phyloP scores from a whole-genome alignment of 2,329 filamentous ascomycete species.

The Pezizomycotina sp. region DNA sequence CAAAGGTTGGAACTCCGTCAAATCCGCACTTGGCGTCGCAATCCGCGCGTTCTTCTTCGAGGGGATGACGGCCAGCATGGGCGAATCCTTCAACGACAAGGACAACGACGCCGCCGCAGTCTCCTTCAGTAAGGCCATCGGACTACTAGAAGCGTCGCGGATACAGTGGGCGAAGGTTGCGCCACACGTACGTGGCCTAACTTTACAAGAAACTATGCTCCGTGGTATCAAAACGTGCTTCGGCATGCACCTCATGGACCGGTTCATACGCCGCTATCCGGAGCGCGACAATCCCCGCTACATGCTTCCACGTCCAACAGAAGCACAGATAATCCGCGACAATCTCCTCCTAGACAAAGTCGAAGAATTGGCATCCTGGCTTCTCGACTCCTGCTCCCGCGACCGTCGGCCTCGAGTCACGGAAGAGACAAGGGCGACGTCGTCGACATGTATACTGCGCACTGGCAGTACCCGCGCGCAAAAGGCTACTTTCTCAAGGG shows the following conservation, averaged over 20 bases:
- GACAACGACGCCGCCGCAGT: slow-evolving; percentile 13
- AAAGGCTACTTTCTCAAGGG: slow-evolving; percentile 22
- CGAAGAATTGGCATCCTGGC: slow-evolving; percentile 14
- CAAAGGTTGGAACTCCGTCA: too few relatives aligned
- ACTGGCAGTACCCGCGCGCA: slow-evolving; percentile 21
- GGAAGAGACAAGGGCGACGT: slow-evolving; percentile 17
- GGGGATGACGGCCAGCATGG: slow-evolving; percentile 13
- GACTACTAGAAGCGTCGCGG: slow-evolving; percentile 12
- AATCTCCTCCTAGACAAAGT: slow-evolving; percentile 19
- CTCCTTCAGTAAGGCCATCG: slow-evolving; percentile 14
- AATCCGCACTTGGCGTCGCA: too few relatives aligned
- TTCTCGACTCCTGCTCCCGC: slow-evolving; percentile 15
- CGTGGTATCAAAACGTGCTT: slow-evolving; percentile 15
- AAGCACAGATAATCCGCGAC: too few relatives aligned
- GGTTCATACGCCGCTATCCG: slow-evolving; percentile 15
- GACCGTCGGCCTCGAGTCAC: slow-evolving; percentile 19
- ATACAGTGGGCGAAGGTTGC: slow-evolving; percentile 11
- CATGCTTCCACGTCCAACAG: too few relatives aligned
- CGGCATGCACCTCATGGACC: slow-evolving; percentile 14
- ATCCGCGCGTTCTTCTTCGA: too few relatives aligned
- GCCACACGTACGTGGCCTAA: slow-evolving; percentile 13
- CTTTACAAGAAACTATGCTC: slow-evolving; percentile 16
- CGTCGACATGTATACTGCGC: slow-evolving; percentile 22
- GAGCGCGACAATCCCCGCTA: slow-evolving; percentile 10
- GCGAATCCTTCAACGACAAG: slow-evolving; percentile 12